phyloP scores from a whole-genome alignment of 2,329 filamentous ascomycete species.

The Pyrenophora graminea region DNA sequence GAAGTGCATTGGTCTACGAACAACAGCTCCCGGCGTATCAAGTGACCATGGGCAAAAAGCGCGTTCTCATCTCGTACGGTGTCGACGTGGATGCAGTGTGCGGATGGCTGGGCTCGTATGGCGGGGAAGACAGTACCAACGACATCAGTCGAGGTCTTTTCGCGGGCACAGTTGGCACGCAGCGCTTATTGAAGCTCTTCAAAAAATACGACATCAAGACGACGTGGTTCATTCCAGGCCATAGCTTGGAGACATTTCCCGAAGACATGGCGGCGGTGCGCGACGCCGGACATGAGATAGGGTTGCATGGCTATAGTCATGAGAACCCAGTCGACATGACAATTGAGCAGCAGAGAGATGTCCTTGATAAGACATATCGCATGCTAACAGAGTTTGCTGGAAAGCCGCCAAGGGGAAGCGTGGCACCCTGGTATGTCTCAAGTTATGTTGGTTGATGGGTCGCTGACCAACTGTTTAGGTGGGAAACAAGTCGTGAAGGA shows the following conservation, averaged over 20 bases:
- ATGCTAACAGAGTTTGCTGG: constrained; percentile 70
- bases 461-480: constrained; percentile 41
- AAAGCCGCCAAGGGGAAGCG: constrained; percentile 72
- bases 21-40: background rate
- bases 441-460: constrained; percentile 43
- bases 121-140: constrained; percentile 70
- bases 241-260: constrained; percentile 68
- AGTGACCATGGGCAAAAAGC: constrained; percentile 52
- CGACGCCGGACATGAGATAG: constrained; percentile 67
- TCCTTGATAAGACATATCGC: constrained; percentile 76
- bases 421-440: constrained; percentile 64
- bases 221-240: constrained; percentile 66
- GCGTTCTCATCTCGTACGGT: constrained; percentile 64
- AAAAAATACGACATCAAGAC: constrained; percentile 73
- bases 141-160: constrained; percentile 73
- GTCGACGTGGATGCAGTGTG: constrained; percentile 72
- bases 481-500: constrained; percentile 71
- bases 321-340: constrained; percentile 73
- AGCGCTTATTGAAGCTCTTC: constrained; percentile 71
- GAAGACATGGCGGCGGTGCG: constrained; percentile 63
- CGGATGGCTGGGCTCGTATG: constrained; percentile 75
- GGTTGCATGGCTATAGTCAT: constrained; percentile 70
- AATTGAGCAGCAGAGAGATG: constrained; percentile 71
- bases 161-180: constrained; percentile 70
- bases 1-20: background rate